Evolutionary conservation across 2,329 filamentous ascomycete species (phyloP).

Genomic region (Cercospora sp.): DNA sequence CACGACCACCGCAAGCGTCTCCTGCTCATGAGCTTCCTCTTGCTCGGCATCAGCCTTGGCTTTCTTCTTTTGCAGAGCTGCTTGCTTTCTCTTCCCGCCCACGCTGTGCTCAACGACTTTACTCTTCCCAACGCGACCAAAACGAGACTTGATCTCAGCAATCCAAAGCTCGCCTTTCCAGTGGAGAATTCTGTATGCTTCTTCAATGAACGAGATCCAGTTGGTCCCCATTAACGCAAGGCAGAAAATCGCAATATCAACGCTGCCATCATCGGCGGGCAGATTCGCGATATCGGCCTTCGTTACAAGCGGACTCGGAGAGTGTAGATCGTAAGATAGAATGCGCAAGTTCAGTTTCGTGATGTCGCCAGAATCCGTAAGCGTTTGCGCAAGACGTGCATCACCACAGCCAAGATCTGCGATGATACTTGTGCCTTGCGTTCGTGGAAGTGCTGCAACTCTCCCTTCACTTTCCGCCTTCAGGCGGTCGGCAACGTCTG

Average conservation of each 20-base stretch:
- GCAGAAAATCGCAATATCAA: slow-evolving; percentile 92
- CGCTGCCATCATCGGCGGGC: slow-evolving; percentile 70
- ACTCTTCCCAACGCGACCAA: slow-evolving; percentile 61
- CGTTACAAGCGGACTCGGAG: slow-evolving; percentile 73
- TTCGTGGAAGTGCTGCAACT: slow-evolving; percentile 64
- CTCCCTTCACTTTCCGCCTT: slow-evolving; percentile 27
- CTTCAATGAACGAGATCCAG: slow-evolving; percentile 94
- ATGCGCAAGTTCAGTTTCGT: slow-evolving; percentile 71
- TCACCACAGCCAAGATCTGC: slow-evolving; percentile 94
- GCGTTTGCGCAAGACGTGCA: slow-evolving; percentile 71
- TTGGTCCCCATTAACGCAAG: slow-evolving; percentile 98
- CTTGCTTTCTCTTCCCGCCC: slow-evolving; percentile 58
- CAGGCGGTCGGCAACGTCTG: slow-evolving; percentile 29
- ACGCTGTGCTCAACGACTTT: slow-evolving; percentile 67
- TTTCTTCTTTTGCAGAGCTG: slow-evolving; percentile 39
- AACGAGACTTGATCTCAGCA: slow-evolving; percentile 93
- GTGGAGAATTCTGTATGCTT: slow-evolving; percentile 86
- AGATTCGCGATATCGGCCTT: slow-evolving; percentile 85
- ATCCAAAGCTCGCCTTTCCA: slow-evolving; percentile 97
- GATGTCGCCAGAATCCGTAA: slow-evolving; percentile 57
- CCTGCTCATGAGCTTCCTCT: slow-evolving; percentile 58
- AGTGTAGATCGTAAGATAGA: slow-evolving; percentile 83
- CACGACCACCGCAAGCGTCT: slow-evolving; percentile 61
- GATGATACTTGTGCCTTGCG: slow-evolving; percentile 71
- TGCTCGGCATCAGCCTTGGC: slow-evolving; percentile 53